Evolutionary conservation across 495 filamentous ascomycete genomes (phyloP), one percentile per base, ranked within the genome.

Genomic region (Beverwykella pulmonaria): DNA sequence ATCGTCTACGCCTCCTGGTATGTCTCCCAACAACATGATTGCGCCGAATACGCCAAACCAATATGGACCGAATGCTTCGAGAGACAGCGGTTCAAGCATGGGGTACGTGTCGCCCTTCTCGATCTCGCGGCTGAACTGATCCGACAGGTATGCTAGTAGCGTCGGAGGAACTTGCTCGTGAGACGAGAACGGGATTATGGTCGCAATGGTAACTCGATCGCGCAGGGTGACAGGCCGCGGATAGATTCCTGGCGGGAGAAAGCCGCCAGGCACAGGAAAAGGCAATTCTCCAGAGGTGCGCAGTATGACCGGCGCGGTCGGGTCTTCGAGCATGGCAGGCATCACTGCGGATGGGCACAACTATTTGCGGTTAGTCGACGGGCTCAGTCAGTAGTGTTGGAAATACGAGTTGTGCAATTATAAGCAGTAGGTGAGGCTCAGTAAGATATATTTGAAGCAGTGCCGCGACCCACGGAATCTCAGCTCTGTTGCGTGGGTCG

Each of bases 21-120:
- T 86, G 65, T 90, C 86, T 17, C 94, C 94, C 15, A 96, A 82
- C 1, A 98, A 79, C 93, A 98, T 97, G 65, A 98, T 85, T 9
- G 92, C 93, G 50, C 84, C 93, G 70, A 98, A 97, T 70, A 92
- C 95, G 65, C 92, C 90, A 74, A 98, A 95, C 94, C 94, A 98
- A 74, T 96, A 98, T 29, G 86, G 82, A 14, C 87, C 87, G 66
- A 98, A 98, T 44, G 87, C 86, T 1, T 87, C 84, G 22, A 90
- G 76, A 5, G 89, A 79, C 78, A 98, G 86, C 14, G 87, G 82
- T 26, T 92, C 88, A 62, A 90, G 85, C 88, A 97, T 93, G 46
- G 94, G 93, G 79, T 97, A 98, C 1, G 95, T 97, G 74, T 98
- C 92, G 34, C 94, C 94, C 74, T 90, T 90, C 74, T 96, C 92